Evolutionary conservation across 352 stramenopile genomes (phyloP), one percentile per base, ranked within the genome.

Genomic region (Phytopythium helicoides): DNA sequence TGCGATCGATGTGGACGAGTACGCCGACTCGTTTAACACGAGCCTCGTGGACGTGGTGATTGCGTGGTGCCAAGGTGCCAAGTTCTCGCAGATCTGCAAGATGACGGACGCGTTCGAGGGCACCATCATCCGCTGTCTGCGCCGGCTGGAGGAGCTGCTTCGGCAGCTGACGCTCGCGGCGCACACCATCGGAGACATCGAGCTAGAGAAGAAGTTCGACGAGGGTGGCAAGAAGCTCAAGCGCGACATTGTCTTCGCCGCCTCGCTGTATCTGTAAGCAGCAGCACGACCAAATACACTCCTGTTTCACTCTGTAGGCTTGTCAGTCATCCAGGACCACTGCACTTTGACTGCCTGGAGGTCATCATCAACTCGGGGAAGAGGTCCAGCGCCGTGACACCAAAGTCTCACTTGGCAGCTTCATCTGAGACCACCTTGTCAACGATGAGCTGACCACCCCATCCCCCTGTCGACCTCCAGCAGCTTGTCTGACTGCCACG

Each of bases 201-300:
- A 98, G 58, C 81, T 99, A 3, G 86, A 98, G 75, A 87, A 94
- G 42, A 99, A 99, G 72, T 99, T 99, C 59, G 92, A 98, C 31
- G 93, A 98, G 56, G 96, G 94, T 39, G 87, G 92, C 60, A 96
- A 98, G 64, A 94, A 98, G 53, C 95, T 99, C 63, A 98, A 98
- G 73, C 90, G 97, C 48, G 97, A 99, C 64, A 99, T 99, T 72
- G 96, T 99, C 12, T 99, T 99, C 87, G 97, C 89, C n/a, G 97
- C 92, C 45, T 99, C 95, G 35, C 77, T 99, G 26, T 99, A 99
- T 64, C 67, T 99, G 53, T 99, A 94, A 15, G 21, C 28, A 15
- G 16, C 1, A 8, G 33, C 11, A n/a, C 26, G 28, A 26, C 14
- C 9, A 26, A 15, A 10, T 36, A n/a, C 10, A 48, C 18, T n/a